Base-by-base conservation (phyloP, 2,329 filamentous ascomycete genomes). In the Penicillium crustosum region DNA sequence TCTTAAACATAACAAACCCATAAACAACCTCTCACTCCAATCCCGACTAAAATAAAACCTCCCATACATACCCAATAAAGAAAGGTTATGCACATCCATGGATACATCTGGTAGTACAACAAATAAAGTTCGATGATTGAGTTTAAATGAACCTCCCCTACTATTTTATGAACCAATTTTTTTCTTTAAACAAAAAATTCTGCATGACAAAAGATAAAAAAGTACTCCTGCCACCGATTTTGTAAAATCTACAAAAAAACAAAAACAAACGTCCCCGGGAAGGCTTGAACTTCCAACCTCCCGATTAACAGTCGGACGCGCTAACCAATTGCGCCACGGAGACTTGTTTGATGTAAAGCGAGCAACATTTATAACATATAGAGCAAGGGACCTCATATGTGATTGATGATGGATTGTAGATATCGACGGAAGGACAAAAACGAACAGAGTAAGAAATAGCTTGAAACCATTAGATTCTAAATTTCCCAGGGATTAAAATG, bases 251-350 rank as follows among this genome's bases (percentile, higher is more conserved):
- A 10, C 9, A 12, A 39, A 39, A 21, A 12, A 5, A 10, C 3
- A 41, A 10, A 62, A 61, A 53, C 2, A 48, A 59, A 31, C 72
- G 70, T 73, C 70, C 72, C 72, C 68, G 72, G 70, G 70, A 74
- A 73, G 71, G 72, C 71, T 74, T 68, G 72, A 74, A 74, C 72
- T 73, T 73, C 71, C 71, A 72, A 72, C 70, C 70, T 74, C 70
- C 64, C 63, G 66, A 69, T 69, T 71, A 70, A 71, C 69, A 70
- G 68, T 70, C 68, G 66, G 68, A 71, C 69, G 69, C 69, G 69
- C 69, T 71, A 71, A 61, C 69, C 69, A 55, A 70, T 71, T 71
- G 69, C 68, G 69, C 68, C 68, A 71, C 67, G 62, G 66, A 68
- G 66, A 68, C 66, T 19, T 47, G 12, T 36, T 57, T 56, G 41